phyloP scores from a whole-genome alignment of 345 rosid genomes.

The Physaria fendleri region DNA sequence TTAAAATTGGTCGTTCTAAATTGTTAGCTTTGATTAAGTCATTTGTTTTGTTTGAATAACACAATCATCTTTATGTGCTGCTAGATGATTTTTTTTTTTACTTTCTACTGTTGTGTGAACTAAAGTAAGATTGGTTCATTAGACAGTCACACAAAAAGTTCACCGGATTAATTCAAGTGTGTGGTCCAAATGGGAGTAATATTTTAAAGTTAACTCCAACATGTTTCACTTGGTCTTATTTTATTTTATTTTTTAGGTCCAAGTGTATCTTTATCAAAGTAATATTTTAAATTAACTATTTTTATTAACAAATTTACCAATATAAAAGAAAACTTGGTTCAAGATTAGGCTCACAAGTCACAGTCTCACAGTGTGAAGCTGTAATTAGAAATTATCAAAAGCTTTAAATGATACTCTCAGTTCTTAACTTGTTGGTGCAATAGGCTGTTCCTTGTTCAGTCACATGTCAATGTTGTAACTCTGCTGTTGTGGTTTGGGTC shows the following conservation, averaged over 20 bases:
- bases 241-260: no score
- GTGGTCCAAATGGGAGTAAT: no score
- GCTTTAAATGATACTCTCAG: background rate
- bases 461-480: slow-evolving; percentile 5
- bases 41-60: background rate
- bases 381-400: background rate
- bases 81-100: background rate
- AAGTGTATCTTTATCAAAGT: no score
- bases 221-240: no score
- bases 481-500: background rate
- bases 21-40: background rate
- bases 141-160: no score
- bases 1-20: background rate
- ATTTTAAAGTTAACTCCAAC: no score
- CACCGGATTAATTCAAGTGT: no score
- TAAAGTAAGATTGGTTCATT: background rate
- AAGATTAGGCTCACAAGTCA: slow-evolving; percentile 1
- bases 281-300: no score
- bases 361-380: background rate
- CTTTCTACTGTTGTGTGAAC: background rate
- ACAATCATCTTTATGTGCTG: background rate
- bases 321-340: no score
- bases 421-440: background rate
- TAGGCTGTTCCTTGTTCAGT: background rate
- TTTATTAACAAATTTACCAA: no score